Evolutionary conservation across 352 stramenopile species (phyloP), one percentile per base, ranked within the genome.

Genomic region (Globisporangium echinulatum): DNA sequence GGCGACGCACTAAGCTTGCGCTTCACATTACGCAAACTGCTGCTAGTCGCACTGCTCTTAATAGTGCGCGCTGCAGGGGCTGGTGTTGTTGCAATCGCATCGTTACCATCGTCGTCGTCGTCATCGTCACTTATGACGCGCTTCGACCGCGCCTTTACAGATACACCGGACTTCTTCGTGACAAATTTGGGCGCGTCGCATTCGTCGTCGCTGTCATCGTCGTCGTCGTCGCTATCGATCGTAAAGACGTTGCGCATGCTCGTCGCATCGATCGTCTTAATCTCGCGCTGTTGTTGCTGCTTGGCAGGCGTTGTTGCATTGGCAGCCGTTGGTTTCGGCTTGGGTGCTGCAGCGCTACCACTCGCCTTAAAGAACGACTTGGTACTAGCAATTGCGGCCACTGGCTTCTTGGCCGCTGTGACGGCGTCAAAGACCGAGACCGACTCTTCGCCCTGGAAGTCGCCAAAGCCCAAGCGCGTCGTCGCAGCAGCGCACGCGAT

Each of bases 41-140:
- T 58, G 47, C 11, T 52, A 25, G 43, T 52, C 15, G 54, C 42
- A 13, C 46, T 54, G 48, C 14, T 42, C 42, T 58, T 58, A 53
- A 54, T 61, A 13, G 9, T 48, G 14, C 49, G 43, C 3, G 49
- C 25, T 14, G 55, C 58, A 8, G 62, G 58, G n/a, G 59, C n/a
- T 15, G 56, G 46, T 39, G 59, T 63, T 10, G 46, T n/a, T 50
- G 15, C n/a, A 17, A 36, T 33, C 14, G 14, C n/a, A 1, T 64
- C 42, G 37, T 33, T 33, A 36, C 58, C 54, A 37, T 82, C 67
- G 36, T 88, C 75, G 42, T 89, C 79, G 5, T 88, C 78, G 36
- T 90, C 74, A 46, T 83, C 82, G 40, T 90, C 81, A 54, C 74
- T 86, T 49, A 88, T 87, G 17, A 91, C 66, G 43, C 79, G 74